Evolutionary conservation across 129 eudicot genomes (phyloP).

Genomic region (Pulicaria dysenterica): DNA sequence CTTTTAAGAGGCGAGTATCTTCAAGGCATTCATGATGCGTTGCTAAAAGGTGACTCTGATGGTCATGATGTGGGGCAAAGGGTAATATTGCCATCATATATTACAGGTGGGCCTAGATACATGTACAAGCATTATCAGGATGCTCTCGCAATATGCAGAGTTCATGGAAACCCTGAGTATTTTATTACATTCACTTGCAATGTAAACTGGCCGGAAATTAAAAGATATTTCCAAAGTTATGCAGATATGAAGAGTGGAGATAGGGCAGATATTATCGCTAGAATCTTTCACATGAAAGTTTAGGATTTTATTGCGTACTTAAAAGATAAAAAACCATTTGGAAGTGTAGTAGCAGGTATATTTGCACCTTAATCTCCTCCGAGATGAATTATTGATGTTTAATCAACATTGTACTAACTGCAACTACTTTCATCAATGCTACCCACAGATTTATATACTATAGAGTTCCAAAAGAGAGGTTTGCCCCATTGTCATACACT

Average conservation of each 20-base stretch:
- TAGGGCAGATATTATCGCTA: background rate
- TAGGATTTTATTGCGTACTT: too few species aligned
- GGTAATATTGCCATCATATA: background rate
- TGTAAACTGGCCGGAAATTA: background rate
- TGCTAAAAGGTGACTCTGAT: too few species aligned
- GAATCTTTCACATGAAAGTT: background rate
- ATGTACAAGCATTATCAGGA: constrained; percentile 2
- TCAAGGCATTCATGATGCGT: too few species aligned
- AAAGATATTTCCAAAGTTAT: background rate
- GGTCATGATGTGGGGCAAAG: background rate
- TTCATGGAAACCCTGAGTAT: background rate
- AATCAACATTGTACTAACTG: too few species aligned
- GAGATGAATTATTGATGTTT: too few species aligned
- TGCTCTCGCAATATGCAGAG: background rate
- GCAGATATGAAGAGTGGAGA: background rate
- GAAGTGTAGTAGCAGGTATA: background rate
- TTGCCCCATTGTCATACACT: background rate
- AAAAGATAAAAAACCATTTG: too few species aligned
- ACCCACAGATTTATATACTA: background rate
- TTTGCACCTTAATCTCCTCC: too few species aligned
- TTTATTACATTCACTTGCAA: background rate
- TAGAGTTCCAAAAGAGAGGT: background rate
- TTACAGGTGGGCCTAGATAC: background rate
- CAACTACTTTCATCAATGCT: too few species aligned
- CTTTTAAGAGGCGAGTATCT: too few species aligned